Base-by-base conservation (phyloP, 352 stramenopile genomes). In the Phytophthora hybrid region DNA sequence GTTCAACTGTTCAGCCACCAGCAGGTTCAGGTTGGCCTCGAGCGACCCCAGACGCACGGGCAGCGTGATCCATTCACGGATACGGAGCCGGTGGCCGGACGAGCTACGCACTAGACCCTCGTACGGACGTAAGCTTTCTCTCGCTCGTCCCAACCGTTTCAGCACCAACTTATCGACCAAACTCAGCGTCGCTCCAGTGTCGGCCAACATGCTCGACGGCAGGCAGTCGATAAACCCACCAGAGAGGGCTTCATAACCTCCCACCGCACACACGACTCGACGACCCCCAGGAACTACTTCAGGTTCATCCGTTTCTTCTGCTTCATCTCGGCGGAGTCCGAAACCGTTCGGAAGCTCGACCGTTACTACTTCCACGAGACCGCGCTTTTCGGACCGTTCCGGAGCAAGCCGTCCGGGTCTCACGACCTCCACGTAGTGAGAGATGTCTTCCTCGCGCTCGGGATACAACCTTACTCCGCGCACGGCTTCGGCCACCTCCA, bases 131-230 rank as follows among this genome's bases (percentile, higher is more conserved):
- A 63, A 18, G 0, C n/a, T 4, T 13, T 34, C 37, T 1, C 4
- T 3, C 0, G 56, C 16, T 11, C 37, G 32, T 10, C 56, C 37
- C 18, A 53, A 21, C 32, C 56, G 18, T 13, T 52, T 51, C 37
- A 63, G 37, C 32, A 53, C 37, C 10, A 11, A 8, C 4, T 47
- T 26, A 19, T 63, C 21, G 3, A 63, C 56, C 2, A 63, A 6
- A 13, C 56, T 63, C 19, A 63, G 5, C 5, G 56, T 37, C 0
- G 37, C 56, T 23, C 56, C 56, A 23, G 56, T 63, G 56, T 63
- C 56, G 2, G 39, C 56, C 5, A 63, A 9, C 10, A 58, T 41
- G 19, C 21, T 9, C 3, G 52, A 16, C 26, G 52, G 52, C 0
- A 58, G 23, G n/a, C 21, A 58, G 52, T 58, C 19, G 52, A 58